Evolutionary conservation across 1,284 basidiomycete genomes (phyloP).

Genomic region (Sanguinoderma infundibulare): DNA sequence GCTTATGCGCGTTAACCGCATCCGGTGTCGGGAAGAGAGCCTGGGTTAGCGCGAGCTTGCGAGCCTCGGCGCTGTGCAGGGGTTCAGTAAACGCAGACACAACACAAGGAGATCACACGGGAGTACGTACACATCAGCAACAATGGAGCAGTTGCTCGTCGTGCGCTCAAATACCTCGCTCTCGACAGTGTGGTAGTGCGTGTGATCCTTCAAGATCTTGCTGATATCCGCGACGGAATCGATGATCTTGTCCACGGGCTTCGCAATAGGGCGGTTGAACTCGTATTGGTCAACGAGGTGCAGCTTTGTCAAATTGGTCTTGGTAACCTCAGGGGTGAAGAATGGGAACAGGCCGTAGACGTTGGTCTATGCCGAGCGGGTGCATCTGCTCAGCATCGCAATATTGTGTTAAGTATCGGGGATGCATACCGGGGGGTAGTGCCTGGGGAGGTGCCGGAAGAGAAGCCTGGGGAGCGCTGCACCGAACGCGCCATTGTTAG

Average conservation of each 20-base stretch:
- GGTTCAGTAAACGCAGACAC: slow-evolving; percentile 15
- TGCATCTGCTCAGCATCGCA: slow-evolving; percentile 45
- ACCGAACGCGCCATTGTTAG: slow-evolving; percentile 71
- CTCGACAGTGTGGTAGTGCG: slow-evolving; percentile 40
- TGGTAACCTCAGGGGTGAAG: slow-evolving; percentile 73
- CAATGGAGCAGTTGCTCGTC: slow-evolving; percentile 17
- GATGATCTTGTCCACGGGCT: slow-evolving; percentile 42
- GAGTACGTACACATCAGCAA: slow-evolving; percentile 18
- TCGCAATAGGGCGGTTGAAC: slow-evolving; percentile 49
- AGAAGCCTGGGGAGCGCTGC: slow-evolving; percentile 76
- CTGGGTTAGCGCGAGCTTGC: slow-evolving; percentile 24
- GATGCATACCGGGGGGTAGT: slow-evolving; percentile 68
- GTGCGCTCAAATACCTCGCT: slow-evolving; percentile 16
- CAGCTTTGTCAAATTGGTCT: slow-evolving; percentile 58
- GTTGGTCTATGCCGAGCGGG: slow-evolving; percentile 56
- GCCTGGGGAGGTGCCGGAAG: slow-evolving; percentile 68
- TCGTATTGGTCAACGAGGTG: slow-evolving; percentile 57
- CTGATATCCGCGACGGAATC: slow-evolving; percentile 48
- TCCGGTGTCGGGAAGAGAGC: slow-evolving; percentile 29
- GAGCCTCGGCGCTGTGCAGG: slow-evolving; percentile 4
- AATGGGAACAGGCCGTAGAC: slow-evolving; percentile 85
- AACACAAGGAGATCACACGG: too few species aligned
- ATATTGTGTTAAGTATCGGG: slow-evolving; percentile 69
- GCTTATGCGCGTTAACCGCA: slow-evolving; percentile 29
- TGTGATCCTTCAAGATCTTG: slow-evolving; percentile 43